A percentile compares a stretch with the other conserved stretches of the same genome.
Conservation (phyloP, 768 basidiomycete species). For the Lentinula boryana region DNA sequence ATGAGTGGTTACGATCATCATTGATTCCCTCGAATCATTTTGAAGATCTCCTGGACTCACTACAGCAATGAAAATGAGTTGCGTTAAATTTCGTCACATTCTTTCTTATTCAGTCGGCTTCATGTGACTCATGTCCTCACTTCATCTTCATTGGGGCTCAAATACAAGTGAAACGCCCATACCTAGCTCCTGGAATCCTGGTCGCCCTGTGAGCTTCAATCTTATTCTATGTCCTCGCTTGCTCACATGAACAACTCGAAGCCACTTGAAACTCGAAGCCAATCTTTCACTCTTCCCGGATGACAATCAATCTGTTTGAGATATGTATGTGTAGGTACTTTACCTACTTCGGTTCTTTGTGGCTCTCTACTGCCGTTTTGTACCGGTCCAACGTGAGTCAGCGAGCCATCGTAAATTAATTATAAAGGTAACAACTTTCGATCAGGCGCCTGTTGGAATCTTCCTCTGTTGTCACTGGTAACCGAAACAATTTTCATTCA, state of each 20-base stretch:
- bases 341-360: conserved; percentile 1
- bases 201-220: neutral
- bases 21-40: neutral
- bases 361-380: neutral
- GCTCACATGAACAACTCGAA: neutral
- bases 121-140: neutral
- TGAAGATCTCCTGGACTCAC: neutral
- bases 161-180: neutral
- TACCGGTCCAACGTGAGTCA: neutral
- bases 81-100: neutral
- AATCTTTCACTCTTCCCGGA: neutral
- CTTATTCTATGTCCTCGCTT: neutral
- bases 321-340: conserved; percentile 1
- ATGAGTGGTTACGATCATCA: conserved; percentile 1
- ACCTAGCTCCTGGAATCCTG: neutral
- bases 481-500: neutral
- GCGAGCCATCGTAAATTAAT: neutral
- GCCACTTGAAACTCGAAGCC: neutral
- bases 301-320: conserved; percentile 1
- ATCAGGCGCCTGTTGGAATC: neutral
- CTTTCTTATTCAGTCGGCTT: neutral
- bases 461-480: conserved; percentile 5
- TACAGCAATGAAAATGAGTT: neutral
- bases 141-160: neutral
- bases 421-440: neutral